Evolutionary conservation across 2,329 filamentous ascomycete genomes (phyloP), one percentile per base, ranked within the genome.

Genomic region (Cladobotryum protrusum): DNA sequence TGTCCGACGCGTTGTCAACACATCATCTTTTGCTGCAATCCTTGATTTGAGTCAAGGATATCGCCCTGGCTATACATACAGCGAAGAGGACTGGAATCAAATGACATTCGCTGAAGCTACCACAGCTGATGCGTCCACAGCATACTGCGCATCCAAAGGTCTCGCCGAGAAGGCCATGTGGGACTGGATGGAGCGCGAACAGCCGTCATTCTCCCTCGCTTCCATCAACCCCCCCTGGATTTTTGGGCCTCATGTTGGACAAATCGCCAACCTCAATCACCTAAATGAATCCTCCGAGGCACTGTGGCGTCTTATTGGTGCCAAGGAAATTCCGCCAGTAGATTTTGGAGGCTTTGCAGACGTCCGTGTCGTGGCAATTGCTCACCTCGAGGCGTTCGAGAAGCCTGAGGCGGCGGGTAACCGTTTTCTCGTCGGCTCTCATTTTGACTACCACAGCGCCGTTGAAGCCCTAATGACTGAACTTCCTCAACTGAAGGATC

Each of bases 121-220:
- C 15, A 51, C 47, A 15, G 50, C 48, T 13, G 49, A 54, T 17
- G 54, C 48, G 3, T 53, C 46, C 3, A 54, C 53, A 3, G 60
- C 58, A 7, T 64, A 62, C 43, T 58, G 55, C 7, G 57, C 53
- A 5, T 60, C 58, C 13, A 61, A 63, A 43, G 78, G 77, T 1
- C 84, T 89, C 53, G 83, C 82, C 1, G 84, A 87, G 60, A 78
- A 75, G 52, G 79, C 83, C 1, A 81, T 82, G 2, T 87, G 84
- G 85, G 72, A 78, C 2, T 64, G 57, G 52, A 47, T 61, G 29
- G 35, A 48, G 2, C 45, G 45, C 18, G 53, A 61, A 14, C 43
- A 57, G 24, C 74, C 29, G 71, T 79, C 59, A 69, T 87, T 87
- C 59, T 75, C 78, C 39, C 61, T 87, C 29, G 70, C 76, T 11